phyloP scores from a whole-genome alignment of 352 stramenopile species.

The Pythium graminicola region DNA sequence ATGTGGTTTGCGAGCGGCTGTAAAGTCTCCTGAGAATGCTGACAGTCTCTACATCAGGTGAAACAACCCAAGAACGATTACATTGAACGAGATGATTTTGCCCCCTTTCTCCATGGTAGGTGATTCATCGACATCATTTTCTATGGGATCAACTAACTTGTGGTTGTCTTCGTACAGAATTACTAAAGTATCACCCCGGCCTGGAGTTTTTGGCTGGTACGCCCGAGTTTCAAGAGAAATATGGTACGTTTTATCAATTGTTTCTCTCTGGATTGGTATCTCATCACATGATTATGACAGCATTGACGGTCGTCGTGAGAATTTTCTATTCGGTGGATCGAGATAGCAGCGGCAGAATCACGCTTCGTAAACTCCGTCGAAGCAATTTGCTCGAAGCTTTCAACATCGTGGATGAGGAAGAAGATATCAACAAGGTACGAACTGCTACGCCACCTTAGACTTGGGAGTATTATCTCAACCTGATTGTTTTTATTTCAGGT shows the following conservation, averaged over 20 bases:
- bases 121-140: too few relatives aligned
- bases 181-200: conserved; percentile 87
- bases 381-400: conserved; percentile 95
- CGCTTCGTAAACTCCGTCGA: conserved; percentile 89
- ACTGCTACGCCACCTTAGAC: background rate
- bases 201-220: conserved; percentile 96
- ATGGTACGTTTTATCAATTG: conserved; percentile 75
- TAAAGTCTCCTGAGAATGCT: too few relatives aligned
- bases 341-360: conserved; percentile 94
- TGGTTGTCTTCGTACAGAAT: conserved; percentile 32
- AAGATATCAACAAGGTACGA: conserved; percentile 99
- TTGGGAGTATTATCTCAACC: background rate
- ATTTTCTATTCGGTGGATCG: conserved; percentile 95
- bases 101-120: conserved; percentile 94
- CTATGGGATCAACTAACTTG: too few relatives aligned
- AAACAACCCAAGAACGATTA: conserved; percentile 90
- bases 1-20: too few relatives aligned
- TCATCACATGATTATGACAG: conserved; percentile 26
- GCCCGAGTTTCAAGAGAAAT: conserved; percentile 99
- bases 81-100: conserved; percentile 95
- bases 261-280: background rate
- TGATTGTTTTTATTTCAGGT: conserved; percentile 40
- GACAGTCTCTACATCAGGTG: conserved; percentile 58
- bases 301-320: conserved; percentile 93
- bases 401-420: conserved; percentile 96